phyloP scores from a whole-genome alignment of 2,329 filamentous ascomycete species.

The Ophioceras dolichostomum region DNA sequence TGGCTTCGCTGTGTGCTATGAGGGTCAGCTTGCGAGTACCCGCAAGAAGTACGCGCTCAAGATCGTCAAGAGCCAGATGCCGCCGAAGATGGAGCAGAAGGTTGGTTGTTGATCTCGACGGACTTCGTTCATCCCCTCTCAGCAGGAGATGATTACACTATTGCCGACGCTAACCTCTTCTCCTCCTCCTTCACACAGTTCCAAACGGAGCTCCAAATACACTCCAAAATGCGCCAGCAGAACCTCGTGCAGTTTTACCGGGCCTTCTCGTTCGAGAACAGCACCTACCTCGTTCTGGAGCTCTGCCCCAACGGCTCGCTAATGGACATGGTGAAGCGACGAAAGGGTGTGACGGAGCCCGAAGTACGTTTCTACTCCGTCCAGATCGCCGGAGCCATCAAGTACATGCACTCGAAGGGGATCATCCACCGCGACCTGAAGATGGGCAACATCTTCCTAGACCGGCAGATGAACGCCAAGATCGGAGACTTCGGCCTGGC shows the following conservation, averaged over 20 bases:
- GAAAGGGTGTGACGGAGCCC: constrained; percentile 81
- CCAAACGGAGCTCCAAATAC: constrained; percentile 84
- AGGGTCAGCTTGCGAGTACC: constrained; percentile 53
- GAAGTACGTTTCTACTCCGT: constrained; percentile 91
- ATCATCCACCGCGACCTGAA: constrained; percentile 96
- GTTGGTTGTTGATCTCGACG: constrained; percentile 33
- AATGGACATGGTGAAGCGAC: constrained; percentile 93
- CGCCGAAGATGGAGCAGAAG: constrained; percentile 74
- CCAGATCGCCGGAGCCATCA: constrained; percentile 92
- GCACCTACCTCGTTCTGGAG: constrained; percentile 89
- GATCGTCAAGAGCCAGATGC: constrained; percentile 76
- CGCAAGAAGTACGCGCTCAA: constrained; percentile 64
- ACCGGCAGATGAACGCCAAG: constrained; percentile 92
- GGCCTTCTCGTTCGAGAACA: constrained; percentile 80
- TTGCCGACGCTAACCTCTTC: too few relatives aligned
- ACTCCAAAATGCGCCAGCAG: constrained; percentile 92
- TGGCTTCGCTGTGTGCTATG: constrained; percentile 73
- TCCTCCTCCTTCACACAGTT: constrained; percentile 30
- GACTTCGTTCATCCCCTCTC: too few relatives aligned
- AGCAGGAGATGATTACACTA: too few relatives aligned
- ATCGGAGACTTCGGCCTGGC: constrained; percentile 95
- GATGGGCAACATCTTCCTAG: constrained; percentile 95
- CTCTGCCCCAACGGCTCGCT: constrained; percentile 91
- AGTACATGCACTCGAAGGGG: constrained; percentile 91
- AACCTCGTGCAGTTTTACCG: constrained; percentile 94